Evolutionary conservation across 2,329 filamentous ascomycete genomes (phyloP), one percentile per base, ranked within the genome.

Genomic region (Ophiostoma novo-ulmi): DNA sequence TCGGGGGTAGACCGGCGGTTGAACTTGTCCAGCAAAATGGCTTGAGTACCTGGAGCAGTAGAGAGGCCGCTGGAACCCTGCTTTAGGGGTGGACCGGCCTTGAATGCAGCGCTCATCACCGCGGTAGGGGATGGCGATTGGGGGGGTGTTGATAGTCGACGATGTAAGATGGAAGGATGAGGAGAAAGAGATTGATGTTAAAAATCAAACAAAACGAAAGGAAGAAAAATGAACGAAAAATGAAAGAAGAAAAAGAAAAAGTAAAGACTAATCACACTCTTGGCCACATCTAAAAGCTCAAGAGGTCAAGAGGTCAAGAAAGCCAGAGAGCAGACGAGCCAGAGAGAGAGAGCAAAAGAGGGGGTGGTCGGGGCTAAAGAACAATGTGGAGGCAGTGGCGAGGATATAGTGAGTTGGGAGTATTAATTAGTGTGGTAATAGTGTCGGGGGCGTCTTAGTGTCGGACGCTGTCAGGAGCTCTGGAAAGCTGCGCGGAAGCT

Each of bases 1-100:
- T 98, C 95, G 31, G 94, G 94, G 1, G 94, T 97, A 8, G 93
- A 93, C 70, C 91, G 91, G 75, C 94, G 88, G 76, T 91, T 91
- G 68, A 90, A 84, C 78, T 93, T 95, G 68, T 94, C 92, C 44
- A 92, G 84, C 67, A 92, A 81, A 55, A 89, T 82, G 55, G 88
- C 87, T 72, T 90, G 88, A 75, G 84, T 90, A 75, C 80, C 87
- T 31, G 87, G 82, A 73, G 82, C 79, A 73, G 80, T 75, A 74
- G 83, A 76, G 76, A 82, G 80, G 73, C 78, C 78, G 71, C 80
- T 80, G 76, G 83, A 82, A 76, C 81, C 85, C 72, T 82, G 80
- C 80, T 87, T 89, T 38, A 82, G 79, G 73, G 81, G 78, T 75
- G 83, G 79, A 73, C 81, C 82, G 72, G 83, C 75, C 76, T 88